These are phyloP conservation scores for Solanum tacnaense DNA, from an alignment of 257 asterid genomes.

Conservation along the genomic window DNA sequence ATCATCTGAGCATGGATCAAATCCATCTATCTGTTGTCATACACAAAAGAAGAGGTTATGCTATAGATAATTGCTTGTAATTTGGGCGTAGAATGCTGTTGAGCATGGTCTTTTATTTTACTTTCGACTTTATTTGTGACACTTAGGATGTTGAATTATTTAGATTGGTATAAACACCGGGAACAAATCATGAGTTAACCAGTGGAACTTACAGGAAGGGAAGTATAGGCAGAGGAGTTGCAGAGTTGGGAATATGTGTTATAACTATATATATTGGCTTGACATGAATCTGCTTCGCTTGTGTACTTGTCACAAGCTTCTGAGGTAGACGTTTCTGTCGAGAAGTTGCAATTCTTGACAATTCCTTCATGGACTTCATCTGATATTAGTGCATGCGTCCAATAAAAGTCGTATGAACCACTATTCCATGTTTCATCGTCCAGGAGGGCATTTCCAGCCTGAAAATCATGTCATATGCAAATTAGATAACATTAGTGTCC, in stretches of 20 bases:
- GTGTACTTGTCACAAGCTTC: slow-evolving; percentile 3
- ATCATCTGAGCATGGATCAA: slow-evolving; percentile 42
- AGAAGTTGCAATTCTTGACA: slow-evolving; percentile 33
- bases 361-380: slow-evolving; percentile 49
- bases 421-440: slow-evolving; percentile 16
- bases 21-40: slow-evolving; percentile 21
- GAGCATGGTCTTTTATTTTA: neutral
- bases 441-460: slow-evolving; percentile 57
- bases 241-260: slow-evolving; percentile 53
- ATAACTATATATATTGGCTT: slow-evolving; percentile 14
- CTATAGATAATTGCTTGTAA: neutral
- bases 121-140: neutral
- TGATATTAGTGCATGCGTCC: slow-evolving; percentile 54
- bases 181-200: neutral
- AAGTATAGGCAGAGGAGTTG: neutral
- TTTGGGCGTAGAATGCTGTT: neutral
- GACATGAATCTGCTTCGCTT: slow-evolving; percentile 6
- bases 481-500: neutral
- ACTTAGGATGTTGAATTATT: neutral
- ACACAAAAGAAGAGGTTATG: neutral
- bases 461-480: neutral
- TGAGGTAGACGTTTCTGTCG: neutral
- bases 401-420: slow-evolving; percentile 38
- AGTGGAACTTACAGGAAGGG: neutral
- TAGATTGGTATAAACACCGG: neutral